phyloP scores from a whole-genome alignment of 2,329 filamentous ascomycete genomes.

The Colletotrichum sp. region DNA sequence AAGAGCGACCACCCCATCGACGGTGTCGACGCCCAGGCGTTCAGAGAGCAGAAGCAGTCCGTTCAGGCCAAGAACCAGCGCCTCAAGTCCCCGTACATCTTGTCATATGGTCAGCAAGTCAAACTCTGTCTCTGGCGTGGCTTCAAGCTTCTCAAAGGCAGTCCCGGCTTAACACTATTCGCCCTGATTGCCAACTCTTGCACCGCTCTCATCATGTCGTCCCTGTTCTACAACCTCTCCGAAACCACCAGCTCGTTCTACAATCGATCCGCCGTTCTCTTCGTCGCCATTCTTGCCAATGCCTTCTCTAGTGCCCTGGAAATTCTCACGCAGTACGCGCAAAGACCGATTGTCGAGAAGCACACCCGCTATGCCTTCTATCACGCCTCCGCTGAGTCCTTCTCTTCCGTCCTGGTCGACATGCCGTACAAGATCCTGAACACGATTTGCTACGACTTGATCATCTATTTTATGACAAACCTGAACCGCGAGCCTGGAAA shows the following conservation, averaged over 20 bases:
- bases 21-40: slow-evolving; percentile 5
- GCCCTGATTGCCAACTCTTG: slow-evolving; percentile 47
- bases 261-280: slow-evolving; percentile 51
- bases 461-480: slow-evolving; percentile 70
- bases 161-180: slow-evolving; percentile 42
- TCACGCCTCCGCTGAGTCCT: slow-evolving; percentile 29
- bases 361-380: slow-evolving; percentile 34
- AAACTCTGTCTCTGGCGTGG: slow-evolving; percentile 46
- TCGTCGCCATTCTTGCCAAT: slow-evolving; percentile 59
- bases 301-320: slow-evolving; percentile 46
- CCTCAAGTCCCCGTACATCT: slow-evolving; percentile 53
- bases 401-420: slow-evolving; percentile 17
- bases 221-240: slow-evolving; percentile 53
- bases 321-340: slow-evolving; percentile 26
- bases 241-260: slow-evolving; percentile 49
- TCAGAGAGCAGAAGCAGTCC: slow-evolving; percentile 4
- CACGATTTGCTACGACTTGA: slow-evolving; percentile 63
- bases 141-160: slow-evolving; percentile 42
- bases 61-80: slow-evolving; percentile 41
- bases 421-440: slow-evolving; percentile 43
- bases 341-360: slow-evolving; percentile 32
- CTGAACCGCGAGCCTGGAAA: slow-evolving; percentile 58
- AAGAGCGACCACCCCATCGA: slow-evolving; percentile 1
- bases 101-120: slow-evolving; percentile 52
- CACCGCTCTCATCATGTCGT: slow-evolving; percentile 57